Base-by-base conservation (phyloP, 2,329 filamentous ascomycete species). In the Sphaerulina vaccinii region DNA sequence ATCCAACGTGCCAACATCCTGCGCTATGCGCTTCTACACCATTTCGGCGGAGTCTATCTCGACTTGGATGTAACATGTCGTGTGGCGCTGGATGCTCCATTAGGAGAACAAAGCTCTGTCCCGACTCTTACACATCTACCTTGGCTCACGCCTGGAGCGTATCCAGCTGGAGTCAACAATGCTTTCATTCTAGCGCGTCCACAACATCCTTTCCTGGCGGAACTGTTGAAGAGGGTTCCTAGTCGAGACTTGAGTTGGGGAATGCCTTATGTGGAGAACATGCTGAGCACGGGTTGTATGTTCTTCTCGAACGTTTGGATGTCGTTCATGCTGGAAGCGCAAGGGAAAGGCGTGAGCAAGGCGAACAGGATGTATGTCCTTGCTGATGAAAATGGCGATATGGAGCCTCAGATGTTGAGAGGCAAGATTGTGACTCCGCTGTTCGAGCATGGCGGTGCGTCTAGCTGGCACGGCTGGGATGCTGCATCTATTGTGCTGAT, bases 261-360 rank as follows among this genome's bases (percentile, higher is more conserved):
- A 0, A 57, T 64, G 50, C 64, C 64, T 16, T 66, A 65, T 42
- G 59, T 64, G 11, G 61, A 63, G 37, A 65, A 65, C 49, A 66
- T 66, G 64, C 59, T 66, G 33, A 60, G 55, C 36, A 66, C 64
- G 8, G 64, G 64, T 13, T 66, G 61, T 45, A 63, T 63, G 54
- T 65, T 60, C 55, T 61, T 66, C 36, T 57, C 59, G 2, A 65
- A 66, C 38, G 48, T 51, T 1, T 66, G 62, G 62, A 61, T 64
- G 61, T 35, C 41, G 2, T 66, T 65, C 36, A 51, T 51, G 27
- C 38, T 47, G 15, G 18, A 19, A n/a, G 39, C 29, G 33, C 56
- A 37, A 39, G 23, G 24, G 4, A 13, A 49, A 18, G 22, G 22
- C 4, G 49, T 38, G 13, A 29, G 22, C 7, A 59, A 54, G 29